Conservation (phyloP, 805 yeast genomes). For the Wickerhamiella australiensis region DNA sequence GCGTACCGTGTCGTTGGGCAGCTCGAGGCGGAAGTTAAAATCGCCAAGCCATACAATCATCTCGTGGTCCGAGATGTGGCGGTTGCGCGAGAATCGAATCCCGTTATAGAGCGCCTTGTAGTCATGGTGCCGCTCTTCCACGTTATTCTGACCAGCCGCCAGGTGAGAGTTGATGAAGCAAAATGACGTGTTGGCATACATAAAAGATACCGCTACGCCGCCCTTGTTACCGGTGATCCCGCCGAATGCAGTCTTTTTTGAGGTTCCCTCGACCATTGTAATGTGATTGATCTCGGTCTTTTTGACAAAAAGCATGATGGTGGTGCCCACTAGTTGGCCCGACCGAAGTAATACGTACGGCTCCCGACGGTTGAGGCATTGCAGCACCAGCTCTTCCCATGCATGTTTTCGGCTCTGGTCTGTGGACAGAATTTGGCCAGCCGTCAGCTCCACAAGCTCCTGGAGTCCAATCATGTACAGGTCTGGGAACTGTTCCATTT, state of each 20-base stretch:
- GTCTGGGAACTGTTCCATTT: slow-evolving; percentile 43
- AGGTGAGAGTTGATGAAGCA: slow-evolving; percentile 83
- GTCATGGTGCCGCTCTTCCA: slow-evolving; percentile 77
- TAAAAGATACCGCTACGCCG: slow-evolving; percentile 83
- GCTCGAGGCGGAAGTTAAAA: slow-evolving; percentile 65
- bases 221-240: slow-evolving; percentile 98
- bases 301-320: slow-evolving; percentile 58
- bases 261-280: slow-evolving; percentile 84
- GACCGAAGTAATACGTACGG: slow-evolving; percentile 60
- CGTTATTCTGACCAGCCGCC: slow-evolving; percentile 80
- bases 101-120: slow-evolving; percentile 65
- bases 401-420: slow-evolving; percentile 64
- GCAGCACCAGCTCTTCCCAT: slow-evolving; percentile 63
- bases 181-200: slow-evolving; percentile 65
- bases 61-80: slow-evolving; percentile 70
- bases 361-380: slow-evolving; percentile 47
- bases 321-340: slow-evolving; percentile 85
- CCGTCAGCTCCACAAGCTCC: slow-evolving; percentile 85
- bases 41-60: slow-evolving; percentile 91
- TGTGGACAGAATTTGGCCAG: slow-evolving; percentile 77
- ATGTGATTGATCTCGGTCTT: slow-evolving; percentile 46
- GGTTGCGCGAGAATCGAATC: slow-evolving; percentile 64
- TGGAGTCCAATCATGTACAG: slow-evolving; percentile 84
- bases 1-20: slow-evolving; percentile 66
- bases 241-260: slow-evolving; percentile 89